Percentiles rank a stretch among this genome's conserved stretches.
Conservation (phyloP, 371 early-diverging fungal species). For the Syncephalis fuscata region DNA sequence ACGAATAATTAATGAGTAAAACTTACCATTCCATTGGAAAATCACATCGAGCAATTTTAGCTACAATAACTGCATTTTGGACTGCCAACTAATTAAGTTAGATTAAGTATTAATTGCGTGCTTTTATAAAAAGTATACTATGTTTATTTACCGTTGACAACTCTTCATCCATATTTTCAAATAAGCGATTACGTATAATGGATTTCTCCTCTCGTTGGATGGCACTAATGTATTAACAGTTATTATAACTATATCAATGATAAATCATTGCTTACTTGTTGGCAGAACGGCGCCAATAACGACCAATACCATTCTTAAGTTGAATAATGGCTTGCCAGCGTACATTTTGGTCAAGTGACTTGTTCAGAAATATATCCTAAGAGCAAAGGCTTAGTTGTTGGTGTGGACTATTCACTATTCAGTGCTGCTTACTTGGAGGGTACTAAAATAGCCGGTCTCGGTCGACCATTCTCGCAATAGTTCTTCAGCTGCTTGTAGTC, state of each 20-base stretch:
- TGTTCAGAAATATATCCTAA: slow-evolving; percentile 64
- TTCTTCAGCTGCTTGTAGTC: slow-evolving; percentile 49
- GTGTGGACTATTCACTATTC: neutral
- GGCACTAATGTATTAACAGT: neutral
- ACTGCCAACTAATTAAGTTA: too few species aligned
- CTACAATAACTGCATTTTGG: slow-evolving; percentile 50
- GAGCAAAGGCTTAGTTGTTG: neutral
- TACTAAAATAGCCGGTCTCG: slow-evolving; percentile 48
- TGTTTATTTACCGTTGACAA: neutral
- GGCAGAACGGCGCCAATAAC: slow-evolving; percentile 73
- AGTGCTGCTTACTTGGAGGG: slow-evolving; percentile 38
- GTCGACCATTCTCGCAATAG: slow-evolving; percentile 60
- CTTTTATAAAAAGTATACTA: too few species aligned
- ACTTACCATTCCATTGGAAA: slow-evolving; percentile 64
- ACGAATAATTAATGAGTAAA: neutral
- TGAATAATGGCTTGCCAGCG: slow-evolving; percentile 67
- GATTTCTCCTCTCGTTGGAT: neutral
- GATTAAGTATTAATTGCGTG: too few species aligned
- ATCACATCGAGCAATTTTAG: slow-evolving; percentile 66
- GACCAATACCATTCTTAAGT: slow-evolving; percentile 78
- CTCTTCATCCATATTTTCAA: neutral
- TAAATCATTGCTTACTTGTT: slow-evolving; percentile 33
- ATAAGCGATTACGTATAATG: neutral
- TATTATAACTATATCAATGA: neutral
- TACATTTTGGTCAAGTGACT: slow-evolving; percentile 33